Percentiles rank a stretch among this genome's conserved stretches.
These are phyloP conservation scores for Solanum tarijense DNA, from an alignment of 257 asterid species.

Conservation along the genomic window DNA sequence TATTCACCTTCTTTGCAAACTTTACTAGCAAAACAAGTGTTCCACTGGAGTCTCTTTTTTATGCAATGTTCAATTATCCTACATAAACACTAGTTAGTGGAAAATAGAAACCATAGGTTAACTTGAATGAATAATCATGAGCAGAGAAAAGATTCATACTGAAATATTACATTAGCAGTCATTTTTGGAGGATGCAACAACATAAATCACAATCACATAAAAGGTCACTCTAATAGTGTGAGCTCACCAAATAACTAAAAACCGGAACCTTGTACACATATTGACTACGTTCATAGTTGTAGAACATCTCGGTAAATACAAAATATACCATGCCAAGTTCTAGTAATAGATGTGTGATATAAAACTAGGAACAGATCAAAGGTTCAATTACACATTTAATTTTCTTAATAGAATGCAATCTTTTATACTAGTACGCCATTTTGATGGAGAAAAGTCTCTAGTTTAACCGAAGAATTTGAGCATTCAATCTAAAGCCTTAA, in stretches of 20 bases:
- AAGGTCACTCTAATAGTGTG: neutral
- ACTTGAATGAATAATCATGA: neutral
- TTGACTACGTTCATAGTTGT: neutral
- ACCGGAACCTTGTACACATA: neutral
- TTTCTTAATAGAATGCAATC: too few relatives aligned
- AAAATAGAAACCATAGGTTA: neutral
- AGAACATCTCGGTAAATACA: neutral
- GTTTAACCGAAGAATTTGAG: neutral
- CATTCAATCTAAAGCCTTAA: too few relatives aligned
- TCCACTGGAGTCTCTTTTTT: conserved; percentile 86
- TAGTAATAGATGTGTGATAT: neutral
- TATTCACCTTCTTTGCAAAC: conserved; percentile 94
- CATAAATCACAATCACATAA: neutral
- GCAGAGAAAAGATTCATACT: neutral
- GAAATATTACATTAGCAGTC: neutral
- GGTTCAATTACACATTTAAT: neutral
- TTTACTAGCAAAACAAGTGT: conserved; percentile 70
- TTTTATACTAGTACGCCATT: neutral
- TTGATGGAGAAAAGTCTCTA: neutral
- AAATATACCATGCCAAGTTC: neutral
- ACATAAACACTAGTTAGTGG: conserved; percentile 8
- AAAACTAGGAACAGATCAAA: neutral
- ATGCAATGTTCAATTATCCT: conserved; percentile 90
- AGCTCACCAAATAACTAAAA: neutral
- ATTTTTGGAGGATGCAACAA: neutral